Evolutionary conservation across 306 rosid genomes (phyloP), one percentile per base, ranked within the genome.

Genomic region (Cicer cuneatum): DNA sequence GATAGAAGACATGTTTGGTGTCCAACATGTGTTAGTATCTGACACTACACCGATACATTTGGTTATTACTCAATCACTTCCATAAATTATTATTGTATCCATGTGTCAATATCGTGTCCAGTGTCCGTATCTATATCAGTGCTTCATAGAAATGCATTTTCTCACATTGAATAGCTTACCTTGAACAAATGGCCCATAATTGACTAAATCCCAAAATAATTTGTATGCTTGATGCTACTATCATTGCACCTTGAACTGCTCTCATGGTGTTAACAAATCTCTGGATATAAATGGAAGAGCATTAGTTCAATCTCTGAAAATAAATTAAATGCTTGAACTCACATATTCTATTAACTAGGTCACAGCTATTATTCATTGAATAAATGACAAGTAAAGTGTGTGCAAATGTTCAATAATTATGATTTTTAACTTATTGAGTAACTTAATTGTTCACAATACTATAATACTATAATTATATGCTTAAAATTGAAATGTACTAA

Each of bases 161-260:
- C 39, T 80, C 64, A 43, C 4, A 66, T 10, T 43, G 68, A 71
- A 39, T 42, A 65, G 42, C 79, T 74, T 77, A 95, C 99, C 99
- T 89, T 73, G 99, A 92, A 80, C 98, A 95, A 43, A 95, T 92
- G 83, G 92, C 98, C 99, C 99, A 95, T 54, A 92, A 58, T 69
- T 95, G 99, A 81, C 99, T 95, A 83, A 86, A 95, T 14, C 99
- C 99, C 82, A 95, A 76, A 69, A 95, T 89, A 61, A 95, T 92
- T 75, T 95, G 97, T 87, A 95, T 80, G 82, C 99, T 95, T 76
- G 98, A 92, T 61, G 97, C 92, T 57, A 87, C 92, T 65, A 95
- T 92, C 21, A 87, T 79, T 59, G 99, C 97, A 65, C 98, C 99
- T 85, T 95, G 99, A 15, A 90, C 96, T 66, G 98, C 99, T 79